phyloP scores from a whole-genome alignment of 441 rosid species.

The Viola pubescens region DNA sequence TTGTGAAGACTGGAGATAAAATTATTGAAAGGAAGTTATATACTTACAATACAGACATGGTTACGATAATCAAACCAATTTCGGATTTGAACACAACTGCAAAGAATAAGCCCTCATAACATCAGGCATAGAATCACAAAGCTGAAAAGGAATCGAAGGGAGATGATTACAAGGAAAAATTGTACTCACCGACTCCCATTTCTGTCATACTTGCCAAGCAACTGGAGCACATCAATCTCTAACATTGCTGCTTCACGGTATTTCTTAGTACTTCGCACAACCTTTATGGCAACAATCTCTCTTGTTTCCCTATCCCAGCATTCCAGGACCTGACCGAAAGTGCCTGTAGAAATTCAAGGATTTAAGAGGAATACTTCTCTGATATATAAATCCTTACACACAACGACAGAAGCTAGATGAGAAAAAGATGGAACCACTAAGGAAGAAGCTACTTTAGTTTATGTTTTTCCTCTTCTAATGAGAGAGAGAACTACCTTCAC shows the following conservation, averaged over 20 bases:
- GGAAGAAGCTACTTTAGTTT: background rate
- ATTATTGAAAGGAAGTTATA: constrained; percentile 20
- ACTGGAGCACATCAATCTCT: constrained; percentile 54
- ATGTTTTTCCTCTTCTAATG: background rate
- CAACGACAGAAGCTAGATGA: background rate
- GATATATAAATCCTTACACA: background rate
- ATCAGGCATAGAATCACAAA: constrained; percentile 16
- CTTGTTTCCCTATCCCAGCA: constrained; percentile 64
- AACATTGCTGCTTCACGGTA: constrained; percentile 61
- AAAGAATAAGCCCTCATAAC: constrained; percentile 32
- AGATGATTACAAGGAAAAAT: constrained; percentile 12
- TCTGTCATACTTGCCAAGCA: constrained; percentile 48
- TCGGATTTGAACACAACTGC: constrained; percentile 61
- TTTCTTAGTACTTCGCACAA: constrained; percentile 53
- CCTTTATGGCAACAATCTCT: constrained; percentile 59
- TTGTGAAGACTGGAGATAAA: constrained; percentile 23
- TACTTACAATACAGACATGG: constrained; percentile 68
- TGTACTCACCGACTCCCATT: constrained; percentile 45
- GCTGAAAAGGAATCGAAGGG: constrained; percentile 6
- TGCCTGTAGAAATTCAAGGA: constrained; percentile 30
- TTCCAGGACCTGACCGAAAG: constrained; percentile 66
- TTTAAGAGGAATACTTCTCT: background rate
- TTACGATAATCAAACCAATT: constrained; percentile 69
- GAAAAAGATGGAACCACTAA: background rate
- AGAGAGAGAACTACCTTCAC: constrained; percentile 40